Conservation (phyloP, 2,329 filamentous ascomycete species). For the Epichloe festucae region DNA sequence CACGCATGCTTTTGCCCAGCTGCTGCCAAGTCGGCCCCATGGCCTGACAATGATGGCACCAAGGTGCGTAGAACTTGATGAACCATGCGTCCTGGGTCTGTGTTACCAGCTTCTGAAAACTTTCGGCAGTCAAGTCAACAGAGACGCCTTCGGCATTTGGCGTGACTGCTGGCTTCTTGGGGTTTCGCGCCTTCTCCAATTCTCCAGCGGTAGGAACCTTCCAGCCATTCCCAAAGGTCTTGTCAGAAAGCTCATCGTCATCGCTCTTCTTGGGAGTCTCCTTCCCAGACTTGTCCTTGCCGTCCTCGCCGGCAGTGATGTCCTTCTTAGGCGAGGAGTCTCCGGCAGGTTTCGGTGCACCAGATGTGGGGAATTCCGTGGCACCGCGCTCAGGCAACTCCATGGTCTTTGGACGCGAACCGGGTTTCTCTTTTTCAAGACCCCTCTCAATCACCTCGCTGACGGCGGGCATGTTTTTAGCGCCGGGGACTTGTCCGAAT, state of each 20-base stretch:
- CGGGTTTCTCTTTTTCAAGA: conserved; percentile 67
- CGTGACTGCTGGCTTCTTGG: conserved; percentile 36
- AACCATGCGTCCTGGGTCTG: conserved; percentile 90
- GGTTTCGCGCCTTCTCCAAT: conserved; percentile 21
- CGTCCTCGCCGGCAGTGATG: conserved; percentile 8
- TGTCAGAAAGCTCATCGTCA: conserved; percentile 6
- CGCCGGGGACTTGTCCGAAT: conserved; percentile 50
- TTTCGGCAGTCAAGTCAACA: conserved; percentile 65
- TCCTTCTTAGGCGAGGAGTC: conserved; percentile 17
- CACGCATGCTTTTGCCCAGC: conserved; percentile 83
- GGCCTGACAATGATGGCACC: conserved; percentile 92
- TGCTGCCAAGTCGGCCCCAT: conserved; percentile 84
- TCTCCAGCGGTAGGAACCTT: conserved; percentile 18
- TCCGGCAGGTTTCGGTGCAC: conserved; percentile 15
- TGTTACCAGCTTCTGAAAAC: conserved; percentile 74
- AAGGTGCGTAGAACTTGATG: conserved; percentile 96
- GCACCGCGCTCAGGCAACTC: conserved; percentile 61
- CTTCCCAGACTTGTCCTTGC: conserved; percentile 17
- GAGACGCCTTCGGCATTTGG: conserved; percentile 69
- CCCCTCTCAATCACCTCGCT: conserved; percentile 61
- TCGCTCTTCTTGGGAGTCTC: conserved; percentile 13
- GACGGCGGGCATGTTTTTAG: conserved; percentile 52
- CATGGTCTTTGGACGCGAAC: conserved; percentile 56
- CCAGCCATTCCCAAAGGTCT: conserved; percentile 17
- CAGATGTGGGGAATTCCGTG: conserved; percentile 27